Base-by-base conservation (phyloP, 257 asterid species). In the Lithospermum erythrorhizon region DNA sequence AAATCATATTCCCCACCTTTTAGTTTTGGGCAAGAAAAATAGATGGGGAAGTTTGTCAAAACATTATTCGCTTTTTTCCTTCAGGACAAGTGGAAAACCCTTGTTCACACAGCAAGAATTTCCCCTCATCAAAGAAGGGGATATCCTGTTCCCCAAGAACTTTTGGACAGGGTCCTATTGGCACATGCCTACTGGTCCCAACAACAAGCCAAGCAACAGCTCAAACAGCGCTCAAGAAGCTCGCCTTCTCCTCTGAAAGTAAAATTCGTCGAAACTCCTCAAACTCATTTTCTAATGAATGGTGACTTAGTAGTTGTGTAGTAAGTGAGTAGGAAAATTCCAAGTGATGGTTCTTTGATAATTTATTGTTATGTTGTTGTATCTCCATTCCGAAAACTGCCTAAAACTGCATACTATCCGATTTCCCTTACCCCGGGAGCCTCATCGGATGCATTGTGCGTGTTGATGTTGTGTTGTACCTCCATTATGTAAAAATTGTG, bases 61-160 rank as follows among this genome's bases (percentile, higher is more conserved):
- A 14, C 7, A 35, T 21, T 16, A 3, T 9, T 19, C 0, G 13
- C 57, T 24, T 8, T 6, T 25, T 21, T 58, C 29, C 2, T 67
- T 25, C 81, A 91, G 98, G 98, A 91, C 69, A 91, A 91, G 82
- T 91, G 99, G 99, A 89, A 93, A 61, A 93, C 99, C 4, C 69
- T 93, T 73, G 99, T 93, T 63, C 99, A 93, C 80, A 93, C 99
- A 5, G 99, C 99, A 57, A 84, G 89, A 69, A 93, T 93, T 61
- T 86, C 97, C 25, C 99, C 99, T 41, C 99, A 89, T 68, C 99
- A 93, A 59, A 80, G 99, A 70, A 79, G 99, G 62, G 99, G 97
- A 0, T 96, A 93, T 73, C 99, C 99, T 0, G 97, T 89, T 64
- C 97, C 99, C 2, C 99, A 93, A 65, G 99, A 86, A 75, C 96